Evolutionary conservation across 2,329 filamentous ascomycete genomes (phyloP).

Genomic region (Ceratocystis papillata): DNA sequence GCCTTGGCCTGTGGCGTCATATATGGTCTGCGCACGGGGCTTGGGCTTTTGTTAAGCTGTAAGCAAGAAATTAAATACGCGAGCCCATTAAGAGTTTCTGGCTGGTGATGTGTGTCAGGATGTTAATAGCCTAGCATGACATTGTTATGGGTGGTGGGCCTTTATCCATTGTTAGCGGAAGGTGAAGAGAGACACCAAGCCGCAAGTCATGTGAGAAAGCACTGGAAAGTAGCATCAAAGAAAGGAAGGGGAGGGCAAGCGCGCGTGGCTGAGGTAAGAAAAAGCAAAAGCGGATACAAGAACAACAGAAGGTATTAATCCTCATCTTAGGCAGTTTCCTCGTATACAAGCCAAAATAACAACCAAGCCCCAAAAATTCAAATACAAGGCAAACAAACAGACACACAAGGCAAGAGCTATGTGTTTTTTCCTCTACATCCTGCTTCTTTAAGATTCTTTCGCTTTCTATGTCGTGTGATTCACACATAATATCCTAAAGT

Average conservation of each 20-base stretch:
- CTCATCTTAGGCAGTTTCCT: background rate
- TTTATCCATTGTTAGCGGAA: background rate
- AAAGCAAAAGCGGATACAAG: background rate
- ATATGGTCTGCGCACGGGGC: background rate
- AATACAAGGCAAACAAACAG: conserved; percentile 3
- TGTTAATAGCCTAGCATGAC: background rate
- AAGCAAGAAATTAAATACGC: conserved; percentile 8
- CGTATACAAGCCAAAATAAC: background rate
- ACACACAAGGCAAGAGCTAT: background rate
- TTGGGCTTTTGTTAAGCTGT: background rate
- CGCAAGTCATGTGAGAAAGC: conserved; percentile 2
- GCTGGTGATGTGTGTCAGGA: background rate
- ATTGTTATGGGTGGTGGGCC: background rate
- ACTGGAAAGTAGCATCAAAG: background rate
- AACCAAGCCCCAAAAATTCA: background rate
- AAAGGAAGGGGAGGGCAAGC: background rate
- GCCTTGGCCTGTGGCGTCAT: background rate
- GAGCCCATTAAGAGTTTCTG: conserved; percentile 5
- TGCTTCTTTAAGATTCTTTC: background rate
- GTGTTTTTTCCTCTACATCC: background rate
- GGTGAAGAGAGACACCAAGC: background rate
- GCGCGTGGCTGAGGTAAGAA: background rate
- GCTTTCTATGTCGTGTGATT: background rate
- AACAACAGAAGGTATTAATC: background rate
- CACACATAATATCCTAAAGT: background rate